Base-by-base conservation (phyloP, 768 basidiomycete genomes). In the Collybia nuda region DNA sequence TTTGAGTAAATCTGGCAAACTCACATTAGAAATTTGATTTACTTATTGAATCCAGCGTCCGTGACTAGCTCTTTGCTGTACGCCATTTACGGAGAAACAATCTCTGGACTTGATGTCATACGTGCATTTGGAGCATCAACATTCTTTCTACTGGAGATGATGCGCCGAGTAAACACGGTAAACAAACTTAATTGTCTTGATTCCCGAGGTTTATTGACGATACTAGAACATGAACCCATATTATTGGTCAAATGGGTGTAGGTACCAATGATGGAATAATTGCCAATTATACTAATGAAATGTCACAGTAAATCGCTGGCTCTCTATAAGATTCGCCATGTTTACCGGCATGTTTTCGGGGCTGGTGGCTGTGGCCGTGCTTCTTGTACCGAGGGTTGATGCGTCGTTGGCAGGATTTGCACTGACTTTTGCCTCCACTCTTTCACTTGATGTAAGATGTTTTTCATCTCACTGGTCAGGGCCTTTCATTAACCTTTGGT, bases 121-220 rank as follows among this genome's bases (percentile, higher is more conserved):
- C 86, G 93, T 40, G 86, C 93, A 0, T 97, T 93, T 62, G 93
- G 93, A 12, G 91, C 90, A 12, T 85, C 88, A 26, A 88, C 90
- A 32, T 91, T 92, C 63, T 90, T 93, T 66, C 66, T 93, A 54
- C 74, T 89, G 46, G 90, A 92, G 56, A 91, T 93, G 89, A 71
- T 90, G 8, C 79, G 82, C 46, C 88, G 83, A 52, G 86, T 88
- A 18, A 90, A 93, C 61, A 90, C 88, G 35, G 87, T 90, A 53
- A 55, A 84, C 68, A 36, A n/a, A n/a, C n/a, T n/a, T n/a, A n/a
- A 44, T 39, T 17, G 32, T 37, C 51, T 6, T 6, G 36, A 41
- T 40, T 22, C 8, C 17, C 6, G 8, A 8, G 8, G 8, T 37
- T 19, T 14, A n/a, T 6, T 32, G 14, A 17, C 26, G 15, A 7